Conservation (phyloP, 140 eudicot genomes). For the Flaveria floridana region DNA sequence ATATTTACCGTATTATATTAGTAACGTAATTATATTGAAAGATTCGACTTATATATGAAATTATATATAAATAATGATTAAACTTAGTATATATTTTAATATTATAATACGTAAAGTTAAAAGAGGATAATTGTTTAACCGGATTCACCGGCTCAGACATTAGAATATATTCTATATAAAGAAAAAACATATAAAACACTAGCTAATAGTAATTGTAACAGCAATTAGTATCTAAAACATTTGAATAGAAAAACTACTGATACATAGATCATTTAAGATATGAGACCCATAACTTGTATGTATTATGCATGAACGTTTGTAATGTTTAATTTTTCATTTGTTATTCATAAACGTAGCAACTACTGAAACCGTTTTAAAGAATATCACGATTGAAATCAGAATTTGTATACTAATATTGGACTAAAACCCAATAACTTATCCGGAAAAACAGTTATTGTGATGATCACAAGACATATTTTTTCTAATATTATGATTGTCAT, state of each 20-base stretch:
- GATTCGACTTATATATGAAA: not conserved
- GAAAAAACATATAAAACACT: no score
- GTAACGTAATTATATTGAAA: not conserved
- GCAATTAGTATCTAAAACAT: no score
- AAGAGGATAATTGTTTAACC: not conserved
- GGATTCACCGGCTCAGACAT: not conserved
- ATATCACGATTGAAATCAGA: not conserved
- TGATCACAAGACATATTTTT: constrained; percentile 12
- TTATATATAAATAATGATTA: no score
- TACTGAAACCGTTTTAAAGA: not conserved
- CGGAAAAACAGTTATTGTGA: not conserved
- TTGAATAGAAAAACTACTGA: no score
- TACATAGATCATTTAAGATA: no score
- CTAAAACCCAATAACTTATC: not conserved
- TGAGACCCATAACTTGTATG: no score
- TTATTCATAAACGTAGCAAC: not conserved
- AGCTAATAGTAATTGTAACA: no score
- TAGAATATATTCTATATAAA: no score
- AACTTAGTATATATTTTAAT: not conserved
- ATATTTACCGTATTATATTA: not conserved
- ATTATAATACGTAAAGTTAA: not conserved
- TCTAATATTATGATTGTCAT: constrained; percentile 2
- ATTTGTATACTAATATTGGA: not conserved
- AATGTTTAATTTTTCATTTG: not conserved
- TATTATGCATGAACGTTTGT: not conserved